Percentiles rank a stretch among this genome's conserved stretches.
phyloP scores from a whole-genome alignment of 2,329 filamentous ascomycete species.

The Sarocladium oryzae region DNA sequence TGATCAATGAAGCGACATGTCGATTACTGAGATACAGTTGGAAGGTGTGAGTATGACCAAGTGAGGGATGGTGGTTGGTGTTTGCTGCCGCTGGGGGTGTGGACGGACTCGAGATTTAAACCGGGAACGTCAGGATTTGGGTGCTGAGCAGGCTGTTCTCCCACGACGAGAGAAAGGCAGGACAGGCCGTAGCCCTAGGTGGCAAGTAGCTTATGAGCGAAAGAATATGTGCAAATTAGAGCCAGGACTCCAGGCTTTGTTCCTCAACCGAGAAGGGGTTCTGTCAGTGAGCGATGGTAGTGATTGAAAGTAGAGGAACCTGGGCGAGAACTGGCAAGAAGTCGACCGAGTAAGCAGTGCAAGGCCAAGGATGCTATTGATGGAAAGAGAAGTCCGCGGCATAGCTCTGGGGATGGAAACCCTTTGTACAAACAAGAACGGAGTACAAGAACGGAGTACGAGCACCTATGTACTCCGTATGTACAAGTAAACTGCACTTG shows the following conservation, averaged over 20 bases:
- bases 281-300: too few species aligned
- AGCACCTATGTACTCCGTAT: too few species aligned
- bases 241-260: too few species aligned
- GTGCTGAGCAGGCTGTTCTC: too few species aligned
- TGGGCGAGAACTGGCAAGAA: not conserved
- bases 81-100: not conserved
- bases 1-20: constrained; percentile 1
- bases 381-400: not conserved
- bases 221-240: too few species aligned
- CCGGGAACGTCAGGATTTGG: not conserved
- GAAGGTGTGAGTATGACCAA: not conserved
- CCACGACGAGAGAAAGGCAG: too few species aligned
- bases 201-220: not conserved
- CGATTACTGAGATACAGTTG: not conserved
- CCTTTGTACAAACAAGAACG: constrained; percentile 3
- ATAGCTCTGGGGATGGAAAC: not conserved
- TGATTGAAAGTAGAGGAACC: not conserved
- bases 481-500: not conserved
- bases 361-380: not conserved
- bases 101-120: not conserved
- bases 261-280: too few species aligned
- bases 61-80: not conserved
- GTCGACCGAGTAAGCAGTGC: not conserved
- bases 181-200: not conserved
- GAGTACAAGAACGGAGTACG: too few species aligned